Conservation (phyloP, 1,284 basidiomycete species). For the Phaffia rhodozyma region DNA sequence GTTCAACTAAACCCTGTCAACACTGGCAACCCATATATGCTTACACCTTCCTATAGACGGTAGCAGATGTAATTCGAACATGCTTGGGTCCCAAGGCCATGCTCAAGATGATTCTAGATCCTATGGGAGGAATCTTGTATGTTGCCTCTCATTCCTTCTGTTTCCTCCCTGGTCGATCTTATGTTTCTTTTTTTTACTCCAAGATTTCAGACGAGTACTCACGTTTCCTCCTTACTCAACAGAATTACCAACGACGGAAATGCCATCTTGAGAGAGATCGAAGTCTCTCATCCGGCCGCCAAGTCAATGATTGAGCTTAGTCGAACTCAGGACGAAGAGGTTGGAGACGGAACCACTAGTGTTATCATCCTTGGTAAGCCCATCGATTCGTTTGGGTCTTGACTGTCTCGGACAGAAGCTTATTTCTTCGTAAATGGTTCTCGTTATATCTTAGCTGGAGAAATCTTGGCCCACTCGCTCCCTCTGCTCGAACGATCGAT, state of each 20-base stretch:
- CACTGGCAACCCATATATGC: not conserved
- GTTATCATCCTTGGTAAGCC: conserved; percentile 85
- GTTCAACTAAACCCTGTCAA: not conserved
- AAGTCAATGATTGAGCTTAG: conserved; percentile 97
- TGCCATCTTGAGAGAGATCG: conserved; percentile 92
- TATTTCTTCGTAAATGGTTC: not conserved
- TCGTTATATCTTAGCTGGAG: conserved; percentile 56
- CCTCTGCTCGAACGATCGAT: conserved; percentile 89
- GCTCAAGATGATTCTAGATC: conserved; percentile 99
- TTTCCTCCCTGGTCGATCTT: not conserved
- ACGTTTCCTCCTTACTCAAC: conserved; percentile 4
- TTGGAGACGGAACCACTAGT: conserved; percentile 93
- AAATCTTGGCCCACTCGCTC: conserved; percentile 91
- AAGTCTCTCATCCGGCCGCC: conserved; percentile 94
- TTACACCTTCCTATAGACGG: conserved; percentile 51
- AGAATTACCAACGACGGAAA: conserved; percentile 97
- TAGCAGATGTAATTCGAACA: conserved; percentile 96
- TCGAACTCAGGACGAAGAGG: conserved; percentile 95
- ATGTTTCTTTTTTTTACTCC: no score
- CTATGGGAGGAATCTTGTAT: conserved; percentile 91
- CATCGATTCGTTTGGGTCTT: not conserved
- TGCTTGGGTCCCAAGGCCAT: conserved; percentile 96
- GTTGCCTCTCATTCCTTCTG: conserved; percentile 29
- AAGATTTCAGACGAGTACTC: not conserved
- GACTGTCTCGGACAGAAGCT: not conserved